Base-by-base conservation (phyloP, 192 early-diverging fungal genomes). In the Spizellomyces sp. region DNA sequence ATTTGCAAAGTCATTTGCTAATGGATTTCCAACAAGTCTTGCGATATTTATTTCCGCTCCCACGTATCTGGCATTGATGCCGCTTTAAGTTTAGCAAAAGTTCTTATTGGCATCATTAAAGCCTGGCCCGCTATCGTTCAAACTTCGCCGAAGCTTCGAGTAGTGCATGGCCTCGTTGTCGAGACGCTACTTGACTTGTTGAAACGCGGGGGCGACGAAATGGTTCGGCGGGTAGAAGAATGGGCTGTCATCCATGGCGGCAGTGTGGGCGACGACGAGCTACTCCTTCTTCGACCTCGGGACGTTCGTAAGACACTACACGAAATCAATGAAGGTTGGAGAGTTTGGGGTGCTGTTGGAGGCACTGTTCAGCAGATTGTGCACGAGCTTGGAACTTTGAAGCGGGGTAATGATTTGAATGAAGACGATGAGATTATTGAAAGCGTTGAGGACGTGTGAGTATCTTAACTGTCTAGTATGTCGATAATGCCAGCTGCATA, bases 301-400 rank as follows among this genome's bases (percentile, higher is more conserved):
- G 50, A 64, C 36, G 62, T 64, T 12, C 66, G 67, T 4, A 44
- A 44, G 17, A 42, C 41, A 36, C 10, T 78, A 22, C 58, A 64
- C 4, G 73, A 79, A 14, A 62, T 79, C 5, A 77, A 71, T 57
- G 68, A 47, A 56, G 80, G 66, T 14, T 82, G 80, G 80, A 54
- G 52, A 15, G 64, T 82, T 6, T 76, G 74, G 74, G 80, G 77
- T 44, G 66, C 69, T 8, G 15, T 82, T 36, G 80, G 77, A 8
- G 80, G 77, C 4, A 45, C 58, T 9, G 68, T 82, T 19, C 62
- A 71, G 50, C 71, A 77, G 47, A 46, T 79, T 46, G 64, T 77
- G 8, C 43, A 66, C 14, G 68, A 67, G 12, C 27, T 75, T 8
- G 67, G 62, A 43, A 63, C 48, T 59, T 17, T 62, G 66, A 75